Evolutionary conservation across 1,139 yeast genomes (phyloP), one percentile per base, ranked within the genome.

Genomic region (Yamadazyma spencermartinsiae): DNA sequence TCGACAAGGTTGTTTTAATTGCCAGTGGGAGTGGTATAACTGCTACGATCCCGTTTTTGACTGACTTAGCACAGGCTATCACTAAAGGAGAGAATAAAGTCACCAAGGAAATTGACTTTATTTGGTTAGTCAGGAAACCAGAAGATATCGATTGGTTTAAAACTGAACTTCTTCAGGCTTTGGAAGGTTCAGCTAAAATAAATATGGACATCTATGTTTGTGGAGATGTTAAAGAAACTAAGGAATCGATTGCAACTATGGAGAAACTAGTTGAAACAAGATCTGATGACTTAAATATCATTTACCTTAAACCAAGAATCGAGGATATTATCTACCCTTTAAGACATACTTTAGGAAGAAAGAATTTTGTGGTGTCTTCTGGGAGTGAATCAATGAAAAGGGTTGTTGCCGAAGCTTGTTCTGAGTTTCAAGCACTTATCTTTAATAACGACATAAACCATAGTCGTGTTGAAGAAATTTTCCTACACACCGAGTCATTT

Each of bases 1-100:
- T 80, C 53, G 79, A 77, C 39, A 67, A 72, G 34, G 64, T 76
- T 1, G 53, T 65, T 4, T 53, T 78, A 16, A 30, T 75, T 9
- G 59, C 77, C 29, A 58, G 76, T 13, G 80, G 86, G 0, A 70
- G 79, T 38, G 86, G 86, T 31, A 68, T 79, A 7, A 68, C 83
- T 2, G 81, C 80, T 0, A 65, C 74, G 2, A 45, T 78, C 14
- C 80, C 85, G 3, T 74, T 72, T 44, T 61, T 78, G 39, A 58
- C 54, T 35, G 56, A 46, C 38, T 47, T 59, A 26, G 45, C 56
- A 9, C 46, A 46, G 26, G 45, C 53, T 39, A 51, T 46, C 35
- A 42, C 48, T 21, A 31, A 41, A 13, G 50, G 48, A 11, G 37
- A 30, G 2, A 51, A 50, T n/a, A 46, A 29, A 8, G 42, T 56